Conservation (phyloP, 2,329 filamentous ascomycete species). For the Fusarium albidum region DNA sequence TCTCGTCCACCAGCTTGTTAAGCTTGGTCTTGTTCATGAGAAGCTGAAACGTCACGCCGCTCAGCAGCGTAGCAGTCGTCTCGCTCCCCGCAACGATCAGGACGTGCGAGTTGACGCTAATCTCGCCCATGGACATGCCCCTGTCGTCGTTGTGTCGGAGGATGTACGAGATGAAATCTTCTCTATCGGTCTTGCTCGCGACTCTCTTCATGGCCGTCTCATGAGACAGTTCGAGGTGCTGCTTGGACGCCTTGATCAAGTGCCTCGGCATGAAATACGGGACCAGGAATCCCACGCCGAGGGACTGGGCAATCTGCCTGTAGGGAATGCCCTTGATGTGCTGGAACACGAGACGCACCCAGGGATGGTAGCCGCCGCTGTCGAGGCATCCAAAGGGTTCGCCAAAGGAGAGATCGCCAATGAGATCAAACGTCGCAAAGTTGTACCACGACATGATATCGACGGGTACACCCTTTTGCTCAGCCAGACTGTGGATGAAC, state of each 20-base stretch:
- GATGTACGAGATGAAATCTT: neutral
- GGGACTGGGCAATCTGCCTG: neutral
- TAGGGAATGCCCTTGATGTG: neutral
- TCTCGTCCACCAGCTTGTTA: neutral
- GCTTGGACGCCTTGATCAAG: neutral
- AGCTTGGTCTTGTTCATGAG: neutral
- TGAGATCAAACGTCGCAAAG: constrained; percentile 42
- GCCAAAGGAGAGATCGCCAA: constrained; percentile 42
- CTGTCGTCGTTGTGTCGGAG: constrained; percentile 3
- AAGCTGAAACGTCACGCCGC: neutral
- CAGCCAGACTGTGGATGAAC: no score
- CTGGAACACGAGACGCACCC: neutral
- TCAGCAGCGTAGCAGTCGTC: constrained; percentile 5
- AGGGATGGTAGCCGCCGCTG: constrained; percentile 1
- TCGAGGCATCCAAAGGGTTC: constrained; percentile 39
- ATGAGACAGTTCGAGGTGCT: neutral
- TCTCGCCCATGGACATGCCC: neutral
- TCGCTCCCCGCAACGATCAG: constrained; percentile 9
- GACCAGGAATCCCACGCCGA: neutral
- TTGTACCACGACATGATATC: constrained; percentile 37
- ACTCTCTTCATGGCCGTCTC: neutral
- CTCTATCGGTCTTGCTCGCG: neutral
- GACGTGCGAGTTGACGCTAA: neutral
- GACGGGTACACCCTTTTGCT: no score
- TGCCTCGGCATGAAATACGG: neutral